Evolutionary conservation across 108 stramenopile species (phyloP).

Genomic region (Skeletonema costatum): DNA sequence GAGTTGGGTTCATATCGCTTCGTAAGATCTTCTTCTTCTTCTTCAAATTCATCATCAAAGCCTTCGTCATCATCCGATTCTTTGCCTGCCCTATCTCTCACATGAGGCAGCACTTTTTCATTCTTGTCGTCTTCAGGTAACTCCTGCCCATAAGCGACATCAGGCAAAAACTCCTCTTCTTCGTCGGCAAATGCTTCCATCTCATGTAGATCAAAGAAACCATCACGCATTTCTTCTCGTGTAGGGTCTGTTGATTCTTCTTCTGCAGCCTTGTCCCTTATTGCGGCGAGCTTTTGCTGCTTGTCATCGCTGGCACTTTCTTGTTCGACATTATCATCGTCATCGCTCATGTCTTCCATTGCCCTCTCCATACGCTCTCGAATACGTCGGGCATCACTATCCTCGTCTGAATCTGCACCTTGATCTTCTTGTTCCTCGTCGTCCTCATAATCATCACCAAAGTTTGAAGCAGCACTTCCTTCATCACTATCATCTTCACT

Average conservation of each 20-base stretch:
- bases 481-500: conserved; percentile 9
- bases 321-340: conserved; percentile 3
- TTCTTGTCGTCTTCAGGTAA: conserved; percentile 26
- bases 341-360: conserved; percentile 73
- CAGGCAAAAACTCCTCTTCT: conserved; percentile 83
- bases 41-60: conserved; percentile 52
- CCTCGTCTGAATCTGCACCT: conserved; percentile 53
- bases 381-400: conserved; percentile 65
- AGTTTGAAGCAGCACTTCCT: conserved; percentile 4
- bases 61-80: conserved; percentile 56
- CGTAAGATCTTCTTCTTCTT: conserved; percentile 31
- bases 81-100: conserved; percentile 59
- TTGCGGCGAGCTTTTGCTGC: conserved; percentile 19
- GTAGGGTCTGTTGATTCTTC: conserved; percentile 64
- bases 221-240: conserved; percentile 82
- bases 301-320: conserved; percentile 49
- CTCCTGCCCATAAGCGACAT: conserved; percentile 65
- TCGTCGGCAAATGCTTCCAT: conserved; percentile 97
- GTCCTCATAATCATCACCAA: conserved; percentile 7
- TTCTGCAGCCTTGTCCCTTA: conserved; percentile 19
- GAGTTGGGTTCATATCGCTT: conserved; percentile 36
- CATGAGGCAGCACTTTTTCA: conserved; percentile 60
- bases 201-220: conserved; percentile 94
- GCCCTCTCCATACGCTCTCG: conserved; percentile 83
- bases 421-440: conserved; percentile 15